Base-by-base conservation (phyloP, 106 monocot genomes). In the Allium fistulosum region DNA sequence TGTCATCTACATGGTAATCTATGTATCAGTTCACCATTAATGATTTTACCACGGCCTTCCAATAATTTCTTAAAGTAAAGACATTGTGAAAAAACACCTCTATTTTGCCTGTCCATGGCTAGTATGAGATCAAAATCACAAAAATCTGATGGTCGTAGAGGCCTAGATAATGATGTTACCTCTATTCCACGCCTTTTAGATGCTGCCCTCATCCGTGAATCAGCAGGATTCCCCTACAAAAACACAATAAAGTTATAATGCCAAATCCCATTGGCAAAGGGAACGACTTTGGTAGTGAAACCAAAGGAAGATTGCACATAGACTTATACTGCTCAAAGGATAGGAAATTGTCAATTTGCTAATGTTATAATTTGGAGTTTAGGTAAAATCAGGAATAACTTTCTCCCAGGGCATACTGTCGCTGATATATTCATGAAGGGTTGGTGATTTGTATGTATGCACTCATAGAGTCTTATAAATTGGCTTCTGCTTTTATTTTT, bases 101-200 rank as follows among this genome's bases (percentile, higher is more conserved):
- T 81, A 69, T 97, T 97, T 80, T 97, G 96, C 82, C 77, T 67
- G 76, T 97, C 96, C 96, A 97, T 97, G 16, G 96, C 86, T 4
- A 97, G 78, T 26, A 97, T 92, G 64, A 97, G 83, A 77, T 97
- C 92, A 58, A 97, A 97, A 10, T 92, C 88, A 63, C 65, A 77
- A 77, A 97, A 97, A 77, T 97, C 96, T 10, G 86, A 88, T 1
- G 92, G 92, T 27, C 69, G 64, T 7, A 97, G 76, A 9, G 92
- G 92, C 72, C 96, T 79, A 15, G 96, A 97, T 48, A 89, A 78
- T 11, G 96, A 97, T 17, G 96, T 97, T 53, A 97, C 81, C 80
- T 92, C 84, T 28, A 89, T 75, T n/a, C 92, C 96, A 17, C 96
- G 79, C 58, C 75, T 88, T 67, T 81, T 92, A 8, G 88, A 76